Percentiles rank a stretch among this genome's conserved stretches.
Conservation (phyloP, 192 early-diverging fungal species). For the Lobosporangium transversale region DNA sequence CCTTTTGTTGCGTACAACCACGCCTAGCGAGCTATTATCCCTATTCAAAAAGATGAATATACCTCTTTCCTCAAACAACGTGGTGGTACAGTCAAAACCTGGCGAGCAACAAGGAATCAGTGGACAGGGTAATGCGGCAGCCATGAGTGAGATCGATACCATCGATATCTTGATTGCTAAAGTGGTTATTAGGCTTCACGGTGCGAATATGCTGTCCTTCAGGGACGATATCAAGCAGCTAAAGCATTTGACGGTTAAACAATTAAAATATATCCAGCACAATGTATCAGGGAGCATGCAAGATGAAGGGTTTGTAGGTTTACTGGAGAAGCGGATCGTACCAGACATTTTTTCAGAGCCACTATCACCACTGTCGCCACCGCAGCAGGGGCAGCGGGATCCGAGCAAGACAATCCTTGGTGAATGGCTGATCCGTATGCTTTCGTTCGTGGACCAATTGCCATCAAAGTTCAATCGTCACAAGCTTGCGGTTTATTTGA, state of each 20-base stretch:
- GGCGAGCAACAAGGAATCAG: not conserved
- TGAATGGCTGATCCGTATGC: constrained; percentile 34
- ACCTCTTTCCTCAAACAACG: constrained; percentile 3
- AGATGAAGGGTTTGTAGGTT: constrained; percentile 38
- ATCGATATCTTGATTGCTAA: constrained; percentile 14
- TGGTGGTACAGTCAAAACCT: too few relatives aligned
- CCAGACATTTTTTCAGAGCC: constrained; percentile 1
- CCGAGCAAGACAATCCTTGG: not conserved
- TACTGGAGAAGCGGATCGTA: constrained; percentile 26
- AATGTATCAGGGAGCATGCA: constrained; percentile 6
- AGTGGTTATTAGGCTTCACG: constrained; percentile 10
- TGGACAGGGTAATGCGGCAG: not conserved
- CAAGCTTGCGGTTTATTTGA: constrained; percentile 37
- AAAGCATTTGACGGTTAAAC: constrained; percentile 9
- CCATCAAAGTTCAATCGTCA: constrained; percentile 40
- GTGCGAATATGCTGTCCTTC: constrained; percentile 11
- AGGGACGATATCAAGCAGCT: not conserved
- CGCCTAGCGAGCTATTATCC: not conserved
- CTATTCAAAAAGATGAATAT: constrained; percentile 17
- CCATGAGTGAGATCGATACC: too few relatives aligned
- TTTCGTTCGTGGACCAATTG: constrained; percentile 26
- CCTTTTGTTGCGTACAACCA: not conserved
- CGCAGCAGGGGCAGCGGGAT: not conserved
- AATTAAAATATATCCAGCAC: constrained; percentile 16
- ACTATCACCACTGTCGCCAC: too few relatives aligned